Percentiles rank a stretch among this genome's conserved stretches.
Conservation (phyloP, 441 rosid species). For the Geranium incanum region DNA sequence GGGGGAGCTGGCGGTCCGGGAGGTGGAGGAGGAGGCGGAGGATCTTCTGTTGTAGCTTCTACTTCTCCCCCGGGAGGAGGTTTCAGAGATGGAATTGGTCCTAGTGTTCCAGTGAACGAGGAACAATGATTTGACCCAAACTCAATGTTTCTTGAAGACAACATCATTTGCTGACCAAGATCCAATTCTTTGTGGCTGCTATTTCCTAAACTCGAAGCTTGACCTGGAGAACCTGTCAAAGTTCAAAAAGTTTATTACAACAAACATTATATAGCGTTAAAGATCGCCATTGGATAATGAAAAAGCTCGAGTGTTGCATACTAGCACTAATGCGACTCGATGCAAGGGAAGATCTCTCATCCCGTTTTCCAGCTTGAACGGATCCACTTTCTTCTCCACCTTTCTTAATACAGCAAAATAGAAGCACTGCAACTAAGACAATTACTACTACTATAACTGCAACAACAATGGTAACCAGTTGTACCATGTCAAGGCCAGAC, state of each 20-base stretch:
- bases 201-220: conserved; percentile 31
- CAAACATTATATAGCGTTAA: conserved; percentile 7
- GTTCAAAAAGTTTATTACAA: neutral
- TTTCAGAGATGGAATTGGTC: conserved; percentile 26
- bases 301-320: conserved; percentile 22
- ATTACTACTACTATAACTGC: conserved; percentile 39
- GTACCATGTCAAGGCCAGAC: conserved; percentile 13
- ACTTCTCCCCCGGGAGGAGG: conserved; percentile 32
- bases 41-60: conserved; percentile 2
- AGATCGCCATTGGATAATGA: neutral
- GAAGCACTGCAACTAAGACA: conserved; percentile 32
- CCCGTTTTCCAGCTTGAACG: conserved; percentile 27
- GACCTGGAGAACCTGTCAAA: conserved; percentile 38
- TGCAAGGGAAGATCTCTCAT: conserved; percentile 36
- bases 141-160: conserved; percentile 20
- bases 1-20: conserved; percentile 21
- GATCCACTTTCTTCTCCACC: conserved; percentile 24
- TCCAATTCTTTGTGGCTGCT: conserved; percentile 22
- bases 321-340: neutral
- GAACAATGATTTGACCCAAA: conserved; percentile 6
- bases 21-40: conserved; percentile 1
- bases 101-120: neutral
- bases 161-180: conserved; percentile 15
- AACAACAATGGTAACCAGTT: conserved; percentile 32
- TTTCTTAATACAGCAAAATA: conserved; percentile 35